Evolutionary conservation across 345 rosid species (phyloP).

Genomic region (Iberis pinnata): DNA sequence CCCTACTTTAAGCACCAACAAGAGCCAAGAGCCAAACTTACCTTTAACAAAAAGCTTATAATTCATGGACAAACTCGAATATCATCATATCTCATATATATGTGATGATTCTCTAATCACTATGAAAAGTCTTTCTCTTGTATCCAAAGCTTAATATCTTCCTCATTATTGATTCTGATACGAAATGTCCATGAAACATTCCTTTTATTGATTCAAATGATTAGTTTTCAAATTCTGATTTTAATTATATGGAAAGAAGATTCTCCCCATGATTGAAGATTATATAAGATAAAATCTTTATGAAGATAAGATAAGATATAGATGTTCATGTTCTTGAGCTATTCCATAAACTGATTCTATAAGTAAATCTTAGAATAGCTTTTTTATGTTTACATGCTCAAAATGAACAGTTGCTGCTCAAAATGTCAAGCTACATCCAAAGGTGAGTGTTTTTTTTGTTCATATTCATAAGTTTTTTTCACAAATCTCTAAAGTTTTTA

Average conservation of each 20-base stretch:
- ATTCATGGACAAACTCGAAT: too few relatives aligned
- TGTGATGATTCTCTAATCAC: too few relatives aligned
- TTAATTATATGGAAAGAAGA: constrained; percentile 19
- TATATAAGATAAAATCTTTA: not conserved
- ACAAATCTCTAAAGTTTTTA: constrained; percentile 1
- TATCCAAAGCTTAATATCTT: not conserved
- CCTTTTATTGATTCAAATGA: constrained; percentile 15
- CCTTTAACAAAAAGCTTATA: too few relatives aligned
- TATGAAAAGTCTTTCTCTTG: not conserved
- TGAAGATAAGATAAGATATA: too few relatives aligned
- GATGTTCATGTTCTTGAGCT: too few relatives aligned
- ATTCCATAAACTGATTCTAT: constrained; percentile 2
- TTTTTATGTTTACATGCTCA: not conserved
- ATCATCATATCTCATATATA: too few relatives aligned
- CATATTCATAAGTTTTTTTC: not conserved
- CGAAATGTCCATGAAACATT: constrained; percentile 1
- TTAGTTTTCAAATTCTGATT: too few relatives aligned
- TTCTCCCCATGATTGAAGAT: not conserved
- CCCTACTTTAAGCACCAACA: too few relatives aligned
- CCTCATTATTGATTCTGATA: not conserved
- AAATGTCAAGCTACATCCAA: constrained; percentile 13
- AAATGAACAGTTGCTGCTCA: constrained; percentile 22
- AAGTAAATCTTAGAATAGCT: not conserved
- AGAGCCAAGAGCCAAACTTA: too few relatives aligned
- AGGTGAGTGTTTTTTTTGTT: constrained; percentile 8